Evolutionary conservation across 139 green algal genomes (phyloP).

Genomic region (Chlorella sp.): DNA sequence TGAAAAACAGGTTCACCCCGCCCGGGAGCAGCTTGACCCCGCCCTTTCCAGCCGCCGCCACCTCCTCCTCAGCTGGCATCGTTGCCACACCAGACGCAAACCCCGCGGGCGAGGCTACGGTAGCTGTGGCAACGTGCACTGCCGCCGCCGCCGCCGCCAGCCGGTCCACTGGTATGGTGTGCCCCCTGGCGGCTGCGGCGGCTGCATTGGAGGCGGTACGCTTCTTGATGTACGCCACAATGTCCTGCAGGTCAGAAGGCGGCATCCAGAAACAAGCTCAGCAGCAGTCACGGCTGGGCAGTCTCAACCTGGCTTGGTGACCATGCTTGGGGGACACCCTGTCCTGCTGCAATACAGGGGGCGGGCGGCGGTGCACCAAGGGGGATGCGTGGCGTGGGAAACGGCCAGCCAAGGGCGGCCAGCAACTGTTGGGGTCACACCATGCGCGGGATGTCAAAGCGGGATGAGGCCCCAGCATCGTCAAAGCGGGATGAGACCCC

Average conservation of each 20-base stretch:
- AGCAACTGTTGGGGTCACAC: too few species aligned
- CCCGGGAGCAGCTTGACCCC: conserved; percentile 33
- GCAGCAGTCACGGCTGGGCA: background rate
- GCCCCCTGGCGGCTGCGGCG: background rate
- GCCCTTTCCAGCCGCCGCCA: background rate
- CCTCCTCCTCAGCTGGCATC: background rate
- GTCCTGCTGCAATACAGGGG: too few species aligned
- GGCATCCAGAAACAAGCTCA: background rate
- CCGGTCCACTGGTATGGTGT: background rate
- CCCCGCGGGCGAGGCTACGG: background rate
- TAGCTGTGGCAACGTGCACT: background rate
- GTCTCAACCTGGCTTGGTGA: background rate
- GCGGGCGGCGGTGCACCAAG: too few species aligned
- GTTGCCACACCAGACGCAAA: background rate
- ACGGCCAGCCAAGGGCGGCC: too few species aligned
- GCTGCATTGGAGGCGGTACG: background rate
- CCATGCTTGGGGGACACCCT: too few species aligned
- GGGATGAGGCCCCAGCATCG: too few species aligned
- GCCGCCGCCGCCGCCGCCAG: background rate
- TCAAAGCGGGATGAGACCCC: too few species aligned
- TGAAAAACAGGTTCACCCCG: conserved; percentile 44
- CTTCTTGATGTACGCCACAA: conserved; percentile 45
- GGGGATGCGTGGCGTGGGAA: too few species aligned
- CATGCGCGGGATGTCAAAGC: too few species aligned
- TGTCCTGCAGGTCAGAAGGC: conserved; percentile 9